Evolutionary conservation across 805 yeast species (phyloP).

Genomic region (Schwanniomyces sp.): DNA sequence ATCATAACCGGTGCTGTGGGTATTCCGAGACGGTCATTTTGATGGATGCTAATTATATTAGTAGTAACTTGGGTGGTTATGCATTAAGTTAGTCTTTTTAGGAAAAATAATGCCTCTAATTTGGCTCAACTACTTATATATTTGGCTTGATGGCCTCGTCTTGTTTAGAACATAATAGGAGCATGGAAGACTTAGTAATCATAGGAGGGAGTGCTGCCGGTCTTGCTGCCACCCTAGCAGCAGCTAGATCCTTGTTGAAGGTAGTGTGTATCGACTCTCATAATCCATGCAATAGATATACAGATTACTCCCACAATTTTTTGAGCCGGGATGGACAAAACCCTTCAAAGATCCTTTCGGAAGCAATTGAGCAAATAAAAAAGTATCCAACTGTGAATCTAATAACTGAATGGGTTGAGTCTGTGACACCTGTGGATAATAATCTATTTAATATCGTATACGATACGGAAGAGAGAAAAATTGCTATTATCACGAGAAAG

Average conservation of each 20-base stretch:
- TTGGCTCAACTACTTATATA: no score
- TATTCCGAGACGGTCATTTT: no score
- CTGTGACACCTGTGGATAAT: background rate
- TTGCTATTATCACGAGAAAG: background rate
- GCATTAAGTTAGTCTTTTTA: no score
- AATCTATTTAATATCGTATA: background rate
- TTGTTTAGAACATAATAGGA: background rate
- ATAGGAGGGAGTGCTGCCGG: conserved; percentile 13
- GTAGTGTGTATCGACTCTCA: conserved; percentile 11
- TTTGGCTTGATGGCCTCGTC: background rate
- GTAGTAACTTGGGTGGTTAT: no score
- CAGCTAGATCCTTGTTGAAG: conserved; percentile 7
- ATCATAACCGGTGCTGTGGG: no score
- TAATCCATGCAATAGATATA: conserved; percentile 13
- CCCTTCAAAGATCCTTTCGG: conserved; percentile 5
- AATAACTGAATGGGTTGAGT: background rate
- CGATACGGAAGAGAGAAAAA: background rate
- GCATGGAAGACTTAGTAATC: conserved; percentile 8
- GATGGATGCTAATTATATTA: no score
- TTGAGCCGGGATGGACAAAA: conserved; percentile 9
- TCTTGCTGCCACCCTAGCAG: conserved; percentile 9
- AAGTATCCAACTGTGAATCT: background rate
- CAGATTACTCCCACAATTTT: conserved; percentile 12
- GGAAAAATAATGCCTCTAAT: no score
- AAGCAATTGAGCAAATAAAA: background rate